These are phyloP conservation scores for Phoenix roebelenii DNA, from an alignment of 176 grass and related monocot species.

Conservation along the genomic window DNA sequence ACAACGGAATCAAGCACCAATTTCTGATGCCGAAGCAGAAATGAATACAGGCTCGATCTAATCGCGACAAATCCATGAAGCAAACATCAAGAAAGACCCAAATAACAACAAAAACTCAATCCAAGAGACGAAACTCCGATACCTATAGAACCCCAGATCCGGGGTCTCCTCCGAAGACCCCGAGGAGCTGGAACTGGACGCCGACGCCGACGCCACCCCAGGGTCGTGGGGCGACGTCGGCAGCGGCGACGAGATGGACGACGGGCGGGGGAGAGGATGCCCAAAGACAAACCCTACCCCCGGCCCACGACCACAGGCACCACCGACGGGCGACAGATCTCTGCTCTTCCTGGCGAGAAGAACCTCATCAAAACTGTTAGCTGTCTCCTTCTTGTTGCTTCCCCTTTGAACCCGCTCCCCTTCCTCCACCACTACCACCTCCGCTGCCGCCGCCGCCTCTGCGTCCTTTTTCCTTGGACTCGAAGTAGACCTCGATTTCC, in stretches of 20 bases:
- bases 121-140: background rate
- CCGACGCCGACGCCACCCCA: constrained; percentile 17
- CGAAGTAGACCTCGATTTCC: constrained; percentile 12
- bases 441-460: background rate
- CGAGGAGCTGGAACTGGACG: constrained; percentile 47
- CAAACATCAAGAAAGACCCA: background rate
- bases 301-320: background rate
- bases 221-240: background rate
- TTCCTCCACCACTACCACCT: background rate
- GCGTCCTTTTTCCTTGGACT: constrained; percentile 3
- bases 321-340: constrained; percentile 11
- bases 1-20: too few relatives aligned
- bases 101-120: background rate
- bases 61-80: too few relatives aligned
- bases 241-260: background rate
- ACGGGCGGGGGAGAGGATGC: constrained; percentile 3
- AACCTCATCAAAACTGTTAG: constrained; percentile 53
- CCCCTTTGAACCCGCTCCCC: background rate
- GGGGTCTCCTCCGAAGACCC: constrained; percentile 50
- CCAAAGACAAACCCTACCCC: background rate
- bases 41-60: too few relatives aligned
- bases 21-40: too few relatives aligned
- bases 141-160: constrained; percentile 47
- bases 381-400: constrained; percentile 24
- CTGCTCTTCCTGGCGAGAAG: constrained; percentile 17